These are phyloP conservation scores for Massospora cicadina DNA, from an alignment of 371 early-diverging fungal species.

Conservation along the genomic window DNA sequence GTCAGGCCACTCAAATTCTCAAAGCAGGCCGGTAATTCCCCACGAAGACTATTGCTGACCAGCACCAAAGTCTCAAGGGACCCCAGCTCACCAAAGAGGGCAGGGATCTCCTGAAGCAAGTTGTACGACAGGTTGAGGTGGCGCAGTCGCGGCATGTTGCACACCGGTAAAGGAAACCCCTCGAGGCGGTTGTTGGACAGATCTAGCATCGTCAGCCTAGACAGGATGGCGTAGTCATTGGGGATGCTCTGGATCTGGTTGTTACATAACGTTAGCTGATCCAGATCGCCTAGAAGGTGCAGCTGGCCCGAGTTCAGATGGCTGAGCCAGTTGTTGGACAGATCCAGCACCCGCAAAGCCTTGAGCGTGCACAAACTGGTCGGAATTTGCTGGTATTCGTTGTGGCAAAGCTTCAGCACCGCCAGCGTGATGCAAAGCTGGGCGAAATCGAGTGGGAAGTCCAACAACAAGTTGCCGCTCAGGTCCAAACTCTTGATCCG, in stretches of 20 bases:
- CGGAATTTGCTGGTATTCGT: constrained; percentile 42
- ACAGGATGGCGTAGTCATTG: constrained; percentile 30
- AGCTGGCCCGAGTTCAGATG: constrained; percentile 37
- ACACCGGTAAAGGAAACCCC: constrained; percentile 36
- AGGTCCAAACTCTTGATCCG: constrained; percentile 44
- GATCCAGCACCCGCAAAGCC: constrained; percentile 41
- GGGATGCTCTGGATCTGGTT: constrained; percentile 56
- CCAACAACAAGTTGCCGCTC: constrained; percentile 45
- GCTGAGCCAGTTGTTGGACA: constrained; percentile 52
- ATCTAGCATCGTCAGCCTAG: constrained; percentile 48
- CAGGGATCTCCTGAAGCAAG: constrained; percentile 50
- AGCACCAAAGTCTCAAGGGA: constrained; percentile 35
- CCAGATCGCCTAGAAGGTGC: constrained; percentile 30
- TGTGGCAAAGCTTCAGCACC: constrained; percentile 43
- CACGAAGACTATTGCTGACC: constrained; percentile 45
- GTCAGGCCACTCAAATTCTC: constrained; percentile 22
- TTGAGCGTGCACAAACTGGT: constrained; percentile 29
- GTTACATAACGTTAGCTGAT: constrained; percentile 44
- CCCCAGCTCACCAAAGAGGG: constrained; percentile 39
- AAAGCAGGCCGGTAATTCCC: constrained; percentile 41
- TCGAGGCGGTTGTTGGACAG: constrained; percentile 57
- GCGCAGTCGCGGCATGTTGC: constrained; percentile 31
- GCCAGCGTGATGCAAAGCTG: constrained; percentile 43
- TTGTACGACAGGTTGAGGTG: constrained; percentile 71
- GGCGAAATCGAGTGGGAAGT: constrained; percentile 55